These are phyloP conservation scores for Chytriomyces sp. DNA, from an alignment of 192 early-diverging fungal genomes.

Conservation along the genomic window DNA sequence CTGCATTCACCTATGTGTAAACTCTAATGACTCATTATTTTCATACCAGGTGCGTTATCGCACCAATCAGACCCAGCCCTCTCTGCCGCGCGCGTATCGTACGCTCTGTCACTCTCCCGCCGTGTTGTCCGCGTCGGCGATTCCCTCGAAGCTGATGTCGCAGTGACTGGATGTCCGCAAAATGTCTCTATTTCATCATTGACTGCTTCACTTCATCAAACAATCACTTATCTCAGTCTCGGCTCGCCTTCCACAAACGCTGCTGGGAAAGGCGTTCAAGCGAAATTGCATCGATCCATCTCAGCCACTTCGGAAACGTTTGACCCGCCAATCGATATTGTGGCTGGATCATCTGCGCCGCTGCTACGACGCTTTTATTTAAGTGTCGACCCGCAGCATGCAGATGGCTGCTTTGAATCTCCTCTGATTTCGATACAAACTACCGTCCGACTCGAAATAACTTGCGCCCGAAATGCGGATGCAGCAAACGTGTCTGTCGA, in stretches of 20 bases:
- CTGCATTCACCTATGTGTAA: neutral
- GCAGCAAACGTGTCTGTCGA: neutral
- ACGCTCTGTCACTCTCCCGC: neutral
- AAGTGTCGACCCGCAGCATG: neutral
- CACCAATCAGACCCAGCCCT: neutral
- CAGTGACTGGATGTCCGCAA: neutral
- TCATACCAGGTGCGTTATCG: neutral
- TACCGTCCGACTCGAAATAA: neutral
- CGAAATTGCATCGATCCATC: slow-evolving; percentile 5
- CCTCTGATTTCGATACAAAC: slow-evolving; percentile 12
- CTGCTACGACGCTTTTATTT: neutral
- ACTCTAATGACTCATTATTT: neutral
- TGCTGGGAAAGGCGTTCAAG: neutral
- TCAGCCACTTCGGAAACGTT: neutral
- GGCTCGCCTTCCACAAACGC: neutral
- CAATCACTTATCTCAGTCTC: neutral
- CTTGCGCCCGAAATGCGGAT: neutral
- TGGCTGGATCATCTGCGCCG: neutral
- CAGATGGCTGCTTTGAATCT: slow-evolving; percentile 3
- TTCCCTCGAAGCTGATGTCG: neutral
- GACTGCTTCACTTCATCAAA: neutral
- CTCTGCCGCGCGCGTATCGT: neutral
- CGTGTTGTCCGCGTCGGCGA: neutral
- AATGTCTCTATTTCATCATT: neutral
- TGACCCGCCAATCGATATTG: neutral